These are phyloP conservation scores for Pseudomassariella vexata DNA, from an alignment of 2,329 filamentous ascomycete species.

Conservation along the genomic window DNA sequence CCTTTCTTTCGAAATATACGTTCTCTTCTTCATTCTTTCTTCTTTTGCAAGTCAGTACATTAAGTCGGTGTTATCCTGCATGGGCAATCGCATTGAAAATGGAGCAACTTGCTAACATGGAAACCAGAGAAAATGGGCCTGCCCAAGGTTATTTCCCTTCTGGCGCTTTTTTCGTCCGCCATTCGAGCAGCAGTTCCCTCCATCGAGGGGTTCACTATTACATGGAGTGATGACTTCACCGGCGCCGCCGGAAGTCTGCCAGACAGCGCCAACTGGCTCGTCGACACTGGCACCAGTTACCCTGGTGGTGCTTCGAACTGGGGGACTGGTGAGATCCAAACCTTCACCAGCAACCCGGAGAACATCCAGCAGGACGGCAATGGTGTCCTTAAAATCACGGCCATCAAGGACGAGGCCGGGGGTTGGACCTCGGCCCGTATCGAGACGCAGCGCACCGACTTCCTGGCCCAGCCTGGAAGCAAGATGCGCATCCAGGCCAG, in stretches of 20 bases:
- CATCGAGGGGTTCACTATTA: conserved; percentile 3
- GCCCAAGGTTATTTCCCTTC: too few species aligned
- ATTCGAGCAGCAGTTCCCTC: conserved; percentile 5
- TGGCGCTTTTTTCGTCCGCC: too few species aligned
- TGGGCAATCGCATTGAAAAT: too few species aligned
- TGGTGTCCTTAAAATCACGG: conserved; percentile 32
- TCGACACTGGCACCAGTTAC: conserved; percentile 39
- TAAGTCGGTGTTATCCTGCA: too few species aligned
- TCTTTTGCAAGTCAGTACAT: too few species aligned
- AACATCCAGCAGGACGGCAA: conserved; percentile 34
- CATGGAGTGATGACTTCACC: conserved; percentile 26
- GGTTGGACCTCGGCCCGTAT: conserved; percentile 39
- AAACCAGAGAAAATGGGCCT: too few species aligned
- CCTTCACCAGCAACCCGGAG: conserved; percentile 31
- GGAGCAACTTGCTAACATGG: too few species aligned
- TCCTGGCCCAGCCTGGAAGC: conserved; percentile 25
- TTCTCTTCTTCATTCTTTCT: too few species aligned
- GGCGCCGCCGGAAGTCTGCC: conserved; percentile 24
- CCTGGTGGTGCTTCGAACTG: conserved; percentile 38
- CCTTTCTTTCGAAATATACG: too few species aligned
- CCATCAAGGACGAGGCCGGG: conserved; percentile 15
- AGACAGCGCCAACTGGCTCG: conserved; percentile 34
- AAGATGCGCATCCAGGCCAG: conserved; percentile 14
- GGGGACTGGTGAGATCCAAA: conserved; percentile 43
- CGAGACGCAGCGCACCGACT: conserved; percentile 30